phyloP scores from a whole-genome alignment of 2,329 filamentous ascomycete species.

The Fusarium chlamydosporum region DNA sequence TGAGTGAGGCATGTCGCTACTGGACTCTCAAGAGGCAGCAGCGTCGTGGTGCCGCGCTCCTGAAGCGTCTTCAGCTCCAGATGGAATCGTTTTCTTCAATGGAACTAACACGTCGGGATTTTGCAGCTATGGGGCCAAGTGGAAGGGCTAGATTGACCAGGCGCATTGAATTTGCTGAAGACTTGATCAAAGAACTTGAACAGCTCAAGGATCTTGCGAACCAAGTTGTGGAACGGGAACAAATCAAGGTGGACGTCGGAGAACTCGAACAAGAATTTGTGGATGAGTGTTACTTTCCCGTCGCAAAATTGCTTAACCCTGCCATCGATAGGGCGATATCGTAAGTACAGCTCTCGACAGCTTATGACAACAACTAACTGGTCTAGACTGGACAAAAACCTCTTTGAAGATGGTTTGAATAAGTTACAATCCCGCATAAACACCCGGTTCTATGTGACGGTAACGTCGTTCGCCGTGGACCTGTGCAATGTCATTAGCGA shows the following conservation, averaged over 20 bases:
- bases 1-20: constrained; percentile 93
- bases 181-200: constrained; percentile 81
- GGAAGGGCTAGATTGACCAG: constrained; percentile 83
- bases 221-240: constrained; percentile 81
- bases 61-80: constrained; percentile 93
- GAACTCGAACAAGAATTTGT: constrained; percentile 84
- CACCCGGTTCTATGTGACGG: constrained; percentile 70
- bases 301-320: constrained; percentile 80
- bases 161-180: constrained; percentile 89
- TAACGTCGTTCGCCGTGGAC: constrained; percentile 69
- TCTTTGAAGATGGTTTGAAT: constrained; percentile 68
- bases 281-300: constrained; percentile 92
- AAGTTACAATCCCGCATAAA: constrained; percentile 68
- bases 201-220: constrained; percentile 79
- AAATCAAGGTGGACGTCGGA: constrained; percentile 80
- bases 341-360: constrained; percentile 69
- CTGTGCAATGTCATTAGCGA: constrained; percentile 67
- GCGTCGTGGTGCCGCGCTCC: constrained; percentile 87
- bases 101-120: constrained; percentile 95
- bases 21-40: constrained; percentile 98
- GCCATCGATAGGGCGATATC: constrained; percentile 83
- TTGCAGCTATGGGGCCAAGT: constrained; percentile 91
- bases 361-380: constrained; percentile 56
- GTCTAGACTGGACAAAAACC: constrained; percentile 73
- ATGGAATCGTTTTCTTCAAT: constrained; percentile 98